phyloP scores from a whole-genome alignment of 2,329 filamentous ascomycete genomes.

The Penicillium nordicum region DNA sequence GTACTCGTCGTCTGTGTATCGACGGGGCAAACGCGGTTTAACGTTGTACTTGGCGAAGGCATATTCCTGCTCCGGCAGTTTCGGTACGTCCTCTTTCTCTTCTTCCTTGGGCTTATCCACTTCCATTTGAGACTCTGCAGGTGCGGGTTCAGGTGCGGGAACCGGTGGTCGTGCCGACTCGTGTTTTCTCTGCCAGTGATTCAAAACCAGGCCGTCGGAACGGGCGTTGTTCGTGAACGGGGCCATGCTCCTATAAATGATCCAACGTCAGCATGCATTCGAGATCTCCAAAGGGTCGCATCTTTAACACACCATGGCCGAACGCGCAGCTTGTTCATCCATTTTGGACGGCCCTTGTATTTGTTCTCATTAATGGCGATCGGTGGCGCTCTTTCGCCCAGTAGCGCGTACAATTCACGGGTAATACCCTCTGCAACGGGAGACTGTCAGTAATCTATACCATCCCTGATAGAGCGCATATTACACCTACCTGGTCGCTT shows the following conservation, averaged over 20 bases:
- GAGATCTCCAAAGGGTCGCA: conserved; percentile 53
- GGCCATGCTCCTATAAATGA: conserved; percentile 63
- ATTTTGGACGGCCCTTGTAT: conserved; percentile 51
- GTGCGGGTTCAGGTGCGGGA: conserved; percentile 13
- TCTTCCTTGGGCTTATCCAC: conserved; percentile 39
- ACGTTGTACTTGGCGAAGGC: conserved; percentile 86
- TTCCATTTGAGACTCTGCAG: conserved; percentile 39
- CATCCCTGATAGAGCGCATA: not conserved
- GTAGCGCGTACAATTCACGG: conserved; percentile 50
- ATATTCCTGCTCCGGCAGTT: conserved; percentile 46
- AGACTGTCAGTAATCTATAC: not conserved
- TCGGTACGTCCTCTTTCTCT: conserved; percentile 31
- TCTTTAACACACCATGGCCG: conserved; percentile 48
- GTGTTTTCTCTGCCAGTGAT: conserved; percentile 74
- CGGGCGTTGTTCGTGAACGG: conserved; percentile 77
- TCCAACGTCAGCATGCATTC: conserved; percentile 30
- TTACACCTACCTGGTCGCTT: conserved; percentile 53
- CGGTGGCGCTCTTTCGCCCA: conserved; percentile 51
- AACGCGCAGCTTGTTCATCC: conserved; percentile 44
- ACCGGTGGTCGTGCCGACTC: conserved; percentile 40
- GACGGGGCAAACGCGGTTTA: conserved; percentile 66
- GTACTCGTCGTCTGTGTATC: conserved; percentile 85
- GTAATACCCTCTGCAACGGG: conserved; percentile 46
- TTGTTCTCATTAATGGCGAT: conserved; percentile 52
- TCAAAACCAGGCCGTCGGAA: conserved; percentile 65